Percentiles rank a stretch among this genome's conserved stretches.
These are phyloP conservation scores for Pseudogymnoascus sp. DNA, from an alignment of 2,329 filamentous ascomycete genomes.

Conservation along the genomic window DNA sequence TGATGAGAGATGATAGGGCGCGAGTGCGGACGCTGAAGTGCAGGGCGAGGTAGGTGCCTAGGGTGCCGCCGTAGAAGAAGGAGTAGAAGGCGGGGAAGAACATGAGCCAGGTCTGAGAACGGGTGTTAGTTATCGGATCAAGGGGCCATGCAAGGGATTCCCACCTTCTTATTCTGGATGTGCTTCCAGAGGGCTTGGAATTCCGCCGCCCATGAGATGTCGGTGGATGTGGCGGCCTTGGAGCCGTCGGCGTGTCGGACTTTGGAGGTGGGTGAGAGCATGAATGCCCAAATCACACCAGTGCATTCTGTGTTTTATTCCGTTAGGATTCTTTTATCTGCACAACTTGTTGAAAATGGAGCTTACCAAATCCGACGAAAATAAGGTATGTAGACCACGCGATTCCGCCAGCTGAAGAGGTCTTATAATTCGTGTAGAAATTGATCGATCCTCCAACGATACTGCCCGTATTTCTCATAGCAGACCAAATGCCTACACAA, in stretches of 20 bases:
- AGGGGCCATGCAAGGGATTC: background rate
- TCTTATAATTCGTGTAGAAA: slow-evolving; percentile 25
- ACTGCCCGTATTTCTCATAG: slow-evolving; percentile 29
- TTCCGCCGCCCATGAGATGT: slow-evolving; percentile 18
- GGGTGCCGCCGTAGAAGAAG: slow-evolving; percentile 34
- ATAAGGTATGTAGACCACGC: slow-evolving; percentile 28
- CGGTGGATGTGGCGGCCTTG: slow-evolving; percentile 19
- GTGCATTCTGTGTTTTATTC: background rate
- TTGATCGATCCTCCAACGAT: slow-evolving; percentile 31
- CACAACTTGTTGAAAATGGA: background rate
- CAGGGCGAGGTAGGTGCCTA: slow-evolving; percentile 30
- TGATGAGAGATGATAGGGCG: slow-evolving; percentile 28
- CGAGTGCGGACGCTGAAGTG: slow-evolving; percentile 30
- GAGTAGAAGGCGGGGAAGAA: slow-evolving; percentile 32
- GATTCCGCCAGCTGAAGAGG: slow-evolving; percentile 21
- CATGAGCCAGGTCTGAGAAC: slow-evolving; percentile 27
- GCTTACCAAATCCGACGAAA: slow-evolving; percentile 26
- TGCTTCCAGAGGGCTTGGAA: slow-evolving; percentile 21
- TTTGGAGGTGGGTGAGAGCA: slow-evolving; percentile 22
- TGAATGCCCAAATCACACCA: slow-evolving; percentile 27
- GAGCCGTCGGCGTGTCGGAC: slow-evolving; percentile 24
- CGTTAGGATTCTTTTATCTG: background rate
- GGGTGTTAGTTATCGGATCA: background rate
- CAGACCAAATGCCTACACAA: slow-evolving; percentile 25
- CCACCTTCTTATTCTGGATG: slow-evolving; percentile 24